Conservation (phyloP, 208 protist genomes). For the Leishmania lainsoni region DNA sequence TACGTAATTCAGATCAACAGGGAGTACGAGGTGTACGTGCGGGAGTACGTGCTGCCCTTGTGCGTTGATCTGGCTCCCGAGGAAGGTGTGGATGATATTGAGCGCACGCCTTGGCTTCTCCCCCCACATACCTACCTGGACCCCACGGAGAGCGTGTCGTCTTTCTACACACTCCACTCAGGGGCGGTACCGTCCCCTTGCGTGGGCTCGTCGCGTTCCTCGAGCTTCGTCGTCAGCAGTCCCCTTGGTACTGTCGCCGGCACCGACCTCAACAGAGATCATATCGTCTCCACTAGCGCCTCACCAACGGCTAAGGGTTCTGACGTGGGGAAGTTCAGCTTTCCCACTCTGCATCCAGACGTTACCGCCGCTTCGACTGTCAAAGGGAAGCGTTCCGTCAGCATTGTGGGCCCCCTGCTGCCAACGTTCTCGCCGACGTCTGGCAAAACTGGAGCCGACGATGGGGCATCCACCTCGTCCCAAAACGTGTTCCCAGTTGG, state of each 20-base stretch:
- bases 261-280: background rate
- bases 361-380: no score
- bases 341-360: background rate
- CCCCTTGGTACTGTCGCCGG: no score
- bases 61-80: conserved; percentile 58
- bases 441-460: background rate
- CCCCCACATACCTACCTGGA: conserved; percentile 37
- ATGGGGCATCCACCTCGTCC: background rate
- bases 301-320: background rate
- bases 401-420: background rate
- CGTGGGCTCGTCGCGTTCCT: background rate
- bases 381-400: background rate
- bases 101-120: conserved; percentile 42
- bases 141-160: conserved; percentile 8
- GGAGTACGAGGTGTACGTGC: conserved; percentile 76
- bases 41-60: conserved; percentile 72
- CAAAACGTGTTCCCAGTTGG: background rate
- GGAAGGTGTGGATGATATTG: conserved; percentile 59
- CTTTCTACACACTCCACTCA: conserved; percentile 23
- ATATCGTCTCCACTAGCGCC: background rate
- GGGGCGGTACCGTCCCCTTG: background rate
- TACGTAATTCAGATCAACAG: conserved; percentile 88
- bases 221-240: background rate
- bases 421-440: background rate
- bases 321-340: background rate